Evolutionary conservation across 192 early-diverging fungal species (phyloP).

Genomic region (Phlyctochytrium planicorne): DNA sequence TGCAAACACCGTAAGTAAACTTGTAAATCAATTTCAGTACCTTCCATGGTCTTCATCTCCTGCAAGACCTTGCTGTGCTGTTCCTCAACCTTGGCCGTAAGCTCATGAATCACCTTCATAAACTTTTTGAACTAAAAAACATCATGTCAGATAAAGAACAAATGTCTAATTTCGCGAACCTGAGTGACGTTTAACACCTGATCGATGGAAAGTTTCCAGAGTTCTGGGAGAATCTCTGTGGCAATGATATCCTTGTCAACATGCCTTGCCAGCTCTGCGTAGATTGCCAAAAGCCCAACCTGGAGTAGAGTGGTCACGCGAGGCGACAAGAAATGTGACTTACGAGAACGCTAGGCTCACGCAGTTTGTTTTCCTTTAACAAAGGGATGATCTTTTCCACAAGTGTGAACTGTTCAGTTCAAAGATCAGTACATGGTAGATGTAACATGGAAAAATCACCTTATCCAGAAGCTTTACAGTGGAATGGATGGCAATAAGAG

Average conservation of each 20-base stretch:
- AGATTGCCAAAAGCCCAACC: slow-evolving; percentile 77
- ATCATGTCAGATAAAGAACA: background rate
- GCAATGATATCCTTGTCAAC: slow-evolving; percentile 76
- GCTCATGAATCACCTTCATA: slow-evolving; percentile 32
- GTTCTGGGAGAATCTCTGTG: slow-evolving; percentile 70
- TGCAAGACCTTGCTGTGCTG: slow-evolving; percentile 30
- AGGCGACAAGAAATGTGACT: slow-evolving; percentile 28
- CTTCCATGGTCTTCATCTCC: slow-evolving; percentile 20
- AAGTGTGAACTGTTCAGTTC: slow-evolving; percentile 9
- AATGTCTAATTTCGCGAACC: slow-evolving; percentile 40
- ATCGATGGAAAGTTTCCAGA: slow-evolving; percentile 76
- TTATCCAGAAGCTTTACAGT: slow-evolving; percentile 27
- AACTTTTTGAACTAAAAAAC: slow-evolving; percentile 25
- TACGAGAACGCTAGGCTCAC: slow-evolving; percentile 74
- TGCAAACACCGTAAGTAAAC: too few relatives aligned
- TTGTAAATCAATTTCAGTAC: too few relatives aligned
- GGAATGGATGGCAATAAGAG: slow-evolving; percentile 18
- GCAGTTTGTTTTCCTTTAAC: slow-evolving; percentile 69
- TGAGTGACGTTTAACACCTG: slow-evolving; percentile 68
- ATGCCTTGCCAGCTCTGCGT: slow-evolving; percentile 72
- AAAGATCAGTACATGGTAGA: background rate
- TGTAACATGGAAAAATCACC: background rate
- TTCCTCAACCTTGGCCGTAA: slow-evolving; percentile 26
- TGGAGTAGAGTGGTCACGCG: slow-evolving; percentile 35
- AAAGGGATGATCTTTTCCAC: slow-evolving; percentile 75